Evolutionary conservation across 2,329 filamentous ascomycete genomes (phyloP).

Genomic region (Clonostachys rosea): DNA sequence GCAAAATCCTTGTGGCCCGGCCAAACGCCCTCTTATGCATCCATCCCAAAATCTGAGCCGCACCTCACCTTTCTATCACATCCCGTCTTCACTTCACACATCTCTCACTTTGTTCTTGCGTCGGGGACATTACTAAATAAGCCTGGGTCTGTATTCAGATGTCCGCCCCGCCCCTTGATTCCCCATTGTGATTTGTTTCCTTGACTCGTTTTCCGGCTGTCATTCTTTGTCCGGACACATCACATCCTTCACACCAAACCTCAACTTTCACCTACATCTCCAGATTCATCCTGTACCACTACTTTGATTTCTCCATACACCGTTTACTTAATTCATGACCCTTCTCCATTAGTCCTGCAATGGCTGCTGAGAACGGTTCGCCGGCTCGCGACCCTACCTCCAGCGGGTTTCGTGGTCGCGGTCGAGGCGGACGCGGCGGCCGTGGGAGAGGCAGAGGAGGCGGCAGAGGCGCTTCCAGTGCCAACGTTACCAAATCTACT

Average conservation of each 20-base stretch:
- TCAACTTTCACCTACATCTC: neutral
- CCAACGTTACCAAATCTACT: slow-evolving; percentile 3
- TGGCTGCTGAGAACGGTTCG: slow-evolving; percentile 30
- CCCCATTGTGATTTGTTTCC: neutral
- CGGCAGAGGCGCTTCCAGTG: slow-evolving; percentile 11
- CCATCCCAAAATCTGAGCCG: too few relatives aligned
- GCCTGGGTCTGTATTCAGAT: neutral
- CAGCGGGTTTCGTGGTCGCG: slow-evolving; percentile 20
- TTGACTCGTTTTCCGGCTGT: neutral
- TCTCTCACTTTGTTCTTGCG: neutral
- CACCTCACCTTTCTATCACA: neutral
- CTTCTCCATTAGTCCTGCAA: slow-evolving; percentile 19
- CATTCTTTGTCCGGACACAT: slow-evolving; percentile 1
- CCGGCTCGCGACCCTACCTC: slow-evolving; percentile 3
- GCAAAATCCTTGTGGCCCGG: too few relatives aligned
- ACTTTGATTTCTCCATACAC: neutral
- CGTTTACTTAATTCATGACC: slow-evolving; percentile 15
- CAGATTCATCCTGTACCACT: too few relatives aligned
- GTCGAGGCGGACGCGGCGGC: slow-evolving; percentile 21
- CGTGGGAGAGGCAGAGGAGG: slow-evolving; percentile 18
- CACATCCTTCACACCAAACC: neutral
- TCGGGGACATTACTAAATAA: neutral
- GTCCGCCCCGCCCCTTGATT: too few relatives aligned
- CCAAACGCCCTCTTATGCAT: too few relatives aligned
- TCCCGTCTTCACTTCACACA: neutral